These are phyloP conservation scores for Ceratobasidium sp. DNA, from an alignment of 1,284 basidiomycete species.

Conservation along the genomic window DNA sequence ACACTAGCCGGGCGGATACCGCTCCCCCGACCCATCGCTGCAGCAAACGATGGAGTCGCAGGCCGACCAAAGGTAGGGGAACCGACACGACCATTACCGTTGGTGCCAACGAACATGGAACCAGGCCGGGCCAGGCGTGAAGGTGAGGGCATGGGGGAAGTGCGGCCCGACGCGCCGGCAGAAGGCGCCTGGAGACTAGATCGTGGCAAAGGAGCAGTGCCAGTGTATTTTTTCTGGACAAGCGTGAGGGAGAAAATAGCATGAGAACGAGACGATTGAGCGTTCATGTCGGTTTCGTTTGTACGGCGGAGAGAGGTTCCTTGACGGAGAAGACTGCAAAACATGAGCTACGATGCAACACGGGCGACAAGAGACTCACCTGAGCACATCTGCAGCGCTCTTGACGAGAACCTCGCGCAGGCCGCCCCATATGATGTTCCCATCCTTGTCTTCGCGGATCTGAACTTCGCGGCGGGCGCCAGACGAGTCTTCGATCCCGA, in stretches of 20 bases:
- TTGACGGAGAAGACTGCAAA: slow-evolving; percentile 76
- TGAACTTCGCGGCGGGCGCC: slow-evolving; percentile 84
- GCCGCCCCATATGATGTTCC: slow-evolving; percentile 97
- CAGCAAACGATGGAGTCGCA: slow-evolving; percentile 76
- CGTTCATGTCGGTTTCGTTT: slow-evolving; percentile 99
- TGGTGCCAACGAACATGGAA: slow-evolving; percentile 64
- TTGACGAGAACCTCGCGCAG: slow-evolving; percentile 90
- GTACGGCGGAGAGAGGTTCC: slow-evolving; percentile 92
- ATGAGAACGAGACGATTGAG: slow-evolving; percentile 96
- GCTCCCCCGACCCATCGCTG: slow-evolving; percentile 70
- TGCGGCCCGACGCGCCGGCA: slow-evolving; percentile 34
- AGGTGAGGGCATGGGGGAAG: slow-evolving; percentile 78
- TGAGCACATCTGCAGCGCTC: slow-evolving; percentile 90
- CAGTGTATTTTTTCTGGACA: slow-evolving; percentile 83
- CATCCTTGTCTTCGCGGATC: slow-evolving; percentile 96
- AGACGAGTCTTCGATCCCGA: slow-evolving; percentile 74
- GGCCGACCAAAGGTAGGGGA: slow-evolving; percentile 81
- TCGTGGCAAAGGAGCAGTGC: slow-evolving; percentile 71
- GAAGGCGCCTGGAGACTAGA: slow-evolving; percentile 59
- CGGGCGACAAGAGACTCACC: slow-evolving; percentile 63
- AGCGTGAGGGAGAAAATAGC: slow-evolving; percentile 98
- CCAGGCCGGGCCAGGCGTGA: slow-evolving; percentile 81
- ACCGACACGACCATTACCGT: slow-evolving; percentile 64
- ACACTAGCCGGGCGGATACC: slow-evolving; percentile 78
- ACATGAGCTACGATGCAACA: slow-evolving; percentile 25